Conservation (phyloP, 2,329 filamentous ascomycete species). For the Tolypocladium album region DNA sequence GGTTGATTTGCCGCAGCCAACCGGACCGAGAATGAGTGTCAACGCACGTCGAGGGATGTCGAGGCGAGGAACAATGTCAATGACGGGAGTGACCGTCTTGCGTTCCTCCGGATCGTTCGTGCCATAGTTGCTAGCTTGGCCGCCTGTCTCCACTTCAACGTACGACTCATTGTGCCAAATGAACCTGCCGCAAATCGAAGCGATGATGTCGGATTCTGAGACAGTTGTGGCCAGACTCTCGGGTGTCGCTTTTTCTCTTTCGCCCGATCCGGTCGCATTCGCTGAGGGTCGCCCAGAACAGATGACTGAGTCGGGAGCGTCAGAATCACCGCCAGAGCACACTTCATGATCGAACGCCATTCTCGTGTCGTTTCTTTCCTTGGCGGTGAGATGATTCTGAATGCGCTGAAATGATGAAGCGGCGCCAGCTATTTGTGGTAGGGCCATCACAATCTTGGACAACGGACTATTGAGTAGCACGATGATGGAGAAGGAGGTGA, state of each 20-base stretch:
- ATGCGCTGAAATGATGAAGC: constrained; percentile 14
- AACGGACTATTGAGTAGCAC: constrained; percentile 12
- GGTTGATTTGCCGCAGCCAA: constrained; percentile 20
- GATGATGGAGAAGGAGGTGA: constrained; percentile 10
- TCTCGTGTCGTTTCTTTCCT: constrained; percentile 8
- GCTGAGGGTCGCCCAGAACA: background rate
- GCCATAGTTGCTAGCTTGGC: background rate
- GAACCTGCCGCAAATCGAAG: background rate
- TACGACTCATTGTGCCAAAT: background rate
- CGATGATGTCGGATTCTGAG: background rate
- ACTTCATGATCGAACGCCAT: background rate
- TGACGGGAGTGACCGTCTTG: background rate
- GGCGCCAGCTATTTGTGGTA: constrained; percentile 9
- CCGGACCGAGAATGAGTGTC: constrained; percentile 16
- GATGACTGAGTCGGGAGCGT: background rate
- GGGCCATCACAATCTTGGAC: constrained; percentile 8
- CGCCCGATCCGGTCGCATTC: background rate
- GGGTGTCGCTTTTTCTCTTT: background rate
- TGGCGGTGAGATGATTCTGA: constrained; percentile 12
- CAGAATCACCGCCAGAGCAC: background rate
- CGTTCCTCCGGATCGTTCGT: background rate
- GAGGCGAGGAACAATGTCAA: background rate
- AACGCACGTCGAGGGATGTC: background rate
- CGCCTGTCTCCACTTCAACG: too few relatives aligned
- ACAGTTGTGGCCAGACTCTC: background rate